phyloP scores from a whole-genome alignment of 208 protist species.

The Balamuthia mandrillaris region DNA sequence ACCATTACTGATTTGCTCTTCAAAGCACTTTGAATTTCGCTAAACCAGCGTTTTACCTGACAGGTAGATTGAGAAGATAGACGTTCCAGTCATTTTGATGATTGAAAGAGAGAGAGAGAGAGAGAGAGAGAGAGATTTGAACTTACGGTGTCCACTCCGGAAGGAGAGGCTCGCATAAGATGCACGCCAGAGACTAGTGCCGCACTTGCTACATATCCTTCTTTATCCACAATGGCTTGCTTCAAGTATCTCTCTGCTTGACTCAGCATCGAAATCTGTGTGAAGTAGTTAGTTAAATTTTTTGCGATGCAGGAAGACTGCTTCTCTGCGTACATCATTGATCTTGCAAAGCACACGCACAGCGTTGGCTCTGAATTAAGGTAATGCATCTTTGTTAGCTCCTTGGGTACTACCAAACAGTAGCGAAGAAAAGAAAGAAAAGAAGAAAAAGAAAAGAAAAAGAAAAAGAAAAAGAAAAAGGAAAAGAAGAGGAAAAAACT shows the following conservation, averaged over 20 bases:
- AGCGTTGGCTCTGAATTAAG: conserved; percentile 77
- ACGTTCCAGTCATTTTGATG: conserved; percentile 11
- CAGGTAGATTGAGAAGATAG: conserved; percentile 25
- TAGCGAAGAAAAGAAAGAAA: no score
- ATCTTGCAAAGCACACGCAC: conserved; percentile 91
- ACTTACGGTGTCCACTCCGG: conserved; percentile 51
- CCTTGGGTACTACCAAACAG: no score
- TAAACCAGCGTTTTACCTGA: conserved; percentile 88
- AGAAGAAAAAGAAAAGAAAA: not conserved
- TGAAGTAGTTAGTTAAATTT: no score
- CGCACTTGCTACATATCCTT: conserved; percentile 87
- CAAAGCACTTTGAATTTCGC: conserved; percentile 89
- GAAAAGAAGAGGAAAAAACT: not conserved
- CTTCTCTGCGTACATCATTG: conserved; percentile 77
- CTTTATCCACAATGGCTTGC: conserved; percentile 92
- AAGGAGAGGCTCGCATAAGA: conserved; percentile 73
- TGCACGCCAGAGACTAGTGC: conserved; percentile 96
- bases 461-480: not conserved
- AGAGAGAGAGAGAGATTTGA: not conserved
- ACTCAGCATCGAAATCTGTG: conserved; percentile 81
- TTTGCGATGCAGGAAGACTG: not conserved
- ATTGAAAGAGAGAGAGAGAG: not conserved
- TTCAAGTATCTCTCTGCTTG: conserved; percentile 94
- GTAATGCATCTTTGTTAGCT: no score
- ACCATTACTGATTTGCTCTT: conserved; percentile 79